Percentiles rank a stretch among this genome's conserved stretches.
Evolutionary conservation across 2,329 filamentous ascomycete genomes (phyloP).

Genomic region (Teratosphaeria gauchensis): DNA sequence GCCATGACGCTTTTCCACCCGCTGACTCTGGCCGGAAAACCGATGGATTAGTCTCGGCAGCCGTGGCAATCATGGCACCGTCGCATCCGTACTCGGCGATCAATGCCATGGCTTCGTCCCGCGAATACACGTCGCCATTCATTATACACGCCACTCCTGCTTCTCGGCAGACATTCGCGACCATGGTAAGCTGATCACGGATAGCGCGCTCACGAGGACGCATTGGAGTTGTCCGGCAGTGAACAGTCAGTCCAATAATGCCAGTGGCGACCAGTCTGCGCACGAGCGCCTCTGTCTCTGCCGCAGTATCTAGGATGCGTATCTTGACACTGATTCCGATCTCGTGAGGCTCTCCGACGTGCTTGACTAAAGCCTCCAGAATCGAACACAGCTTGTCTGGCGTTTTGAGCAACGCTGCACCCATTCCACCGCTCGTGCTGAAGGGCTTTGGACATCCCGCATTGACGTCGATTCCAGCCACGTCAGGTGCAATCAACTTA

Average conservation of each 20-base stretch:
- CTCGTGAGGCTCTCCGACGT: slow-evolving; percentile 66
- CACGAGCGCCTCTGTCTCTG: slow-evolving; percentile 68
- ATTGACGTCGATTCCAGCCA: slow-evolving; percentile 92
- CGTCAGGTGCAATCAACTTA: slow-evolving; percentile 72
- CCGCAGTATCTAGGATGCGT: slow-evolving; percentile 67
- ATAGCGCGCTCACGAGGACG: slow-evolving; percentile 80
- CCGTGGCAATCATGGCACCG: slow-evolving; percentile 92
- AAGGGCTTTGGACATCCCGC: slow-evolving; percentile 98
- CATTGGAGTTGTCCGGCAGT: slow-evolving; percentile 96
- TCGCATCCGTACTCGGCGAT: slow-evolving; percentile 76
- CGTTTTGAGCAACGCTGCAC: slow-evolving; percentile 75
- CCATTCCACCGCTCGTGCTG: slow-evolving; percentile 89
- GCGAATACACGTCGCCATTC: slow-evolving; percentile 80
- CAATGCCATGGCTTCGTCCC: slow-evolving; percentile 62
- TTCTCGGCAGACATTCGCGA: slow-evolving; percentile 68
- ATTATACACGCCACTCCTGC: slow-evolving; percentile 86
- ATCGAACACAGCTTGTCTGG: slow-evolving; percentile 79
- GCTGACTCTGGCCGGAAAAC: slow-evolving; percentile 64
- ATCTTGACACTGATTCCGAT: slow-evolving; percentile 98
- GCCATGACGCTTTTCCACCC: slow-evolving; percentile 65
- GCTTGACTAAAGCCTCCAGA: slow-evolving; percentile 67
- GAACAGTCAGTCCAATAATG: slow-evolving; percentile 83
- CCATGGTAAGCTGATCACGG: slow-evolving; percentile 71
- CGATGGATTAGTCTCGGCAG: slow-evolving; percentile 83
- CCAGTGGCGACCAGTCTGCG: slow-evolving; percentile 71